Conservation (phyloP, 2,329 filamentous ascomycete species). For the Aspergillus jensenii region DNA sequence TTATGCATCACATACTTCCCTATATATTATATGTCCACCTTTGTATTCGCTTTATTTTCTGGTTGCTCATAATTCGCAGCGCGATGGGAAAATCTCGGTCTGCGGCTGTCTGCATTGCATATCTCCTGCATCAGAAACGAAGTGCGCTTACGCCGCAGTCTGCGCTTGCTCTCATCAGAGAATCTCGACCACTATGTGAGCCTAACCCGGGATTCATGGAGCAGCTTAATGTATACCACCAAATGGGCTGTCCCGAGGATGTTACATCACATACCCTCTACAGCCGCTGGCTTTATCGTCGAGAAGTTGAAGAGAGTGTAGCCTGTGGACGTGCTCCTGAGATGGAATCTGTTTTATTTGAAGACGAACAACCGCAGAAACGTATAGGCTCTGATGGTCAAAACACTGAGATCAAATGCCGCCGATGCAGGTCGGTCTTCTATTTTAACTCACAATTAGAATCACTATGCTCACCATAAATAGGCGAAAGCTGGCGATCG, state of each 20-base stretch:
- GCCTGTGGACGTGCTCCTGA: slow-evolving; percentile 78
- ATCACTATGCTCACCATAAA: slow-evolving; percentile 11
- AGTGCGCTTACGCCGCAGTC: slow-evolving; percentile 59
- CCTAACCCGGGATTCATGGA: slow-evolving; percentile 91
- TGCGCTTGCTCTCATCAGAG: slow-evolving; percentile 69
- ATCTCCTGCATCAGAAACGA: slow-evolving; percentile 66
- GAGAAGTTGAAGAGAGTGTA: slow-evolving; percentile 65
- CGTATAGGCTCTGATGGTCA: slow-evolving; percentile 22
- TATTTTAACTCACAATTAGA: background rate
- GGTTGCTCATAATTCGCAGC: slow-evolving; percentile 50
- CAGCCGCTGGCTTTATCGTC: slow-evolving; percentile 72
- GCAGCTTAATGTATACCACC: slow-evolving; percentile 82
- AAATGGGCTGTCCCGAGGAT: slow-evolving; percentile 76
- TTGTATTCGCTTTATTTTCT: background rate
- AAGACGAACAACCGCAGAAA: slow-evolving; percentile 48
- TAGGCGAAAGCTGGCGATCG: slow-evolving; percentile 62
- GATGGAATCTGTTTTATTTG: slow-evolving; percentile 72
- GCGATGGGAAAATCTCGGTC: slow-evolving; percentile 96
- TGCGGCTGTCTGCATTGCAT: slow-evolving; percentile 79
- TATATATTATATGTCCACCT: background rate
- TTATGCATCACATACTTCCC: background rate
- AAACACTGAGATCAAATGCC: slow-evolving; percentile 71
- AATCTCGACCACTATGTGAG: slow-evolving; percentile 74
- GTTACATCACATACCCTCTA: slow-evolving; percentile 72
- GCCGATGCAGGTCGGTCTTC: slow-evolving; percentile 75